Evolutionary conservation across 2,329 filamentous ascomycete genomes (phyloP).

Genomic region (Helotiales sp.): DNA sequence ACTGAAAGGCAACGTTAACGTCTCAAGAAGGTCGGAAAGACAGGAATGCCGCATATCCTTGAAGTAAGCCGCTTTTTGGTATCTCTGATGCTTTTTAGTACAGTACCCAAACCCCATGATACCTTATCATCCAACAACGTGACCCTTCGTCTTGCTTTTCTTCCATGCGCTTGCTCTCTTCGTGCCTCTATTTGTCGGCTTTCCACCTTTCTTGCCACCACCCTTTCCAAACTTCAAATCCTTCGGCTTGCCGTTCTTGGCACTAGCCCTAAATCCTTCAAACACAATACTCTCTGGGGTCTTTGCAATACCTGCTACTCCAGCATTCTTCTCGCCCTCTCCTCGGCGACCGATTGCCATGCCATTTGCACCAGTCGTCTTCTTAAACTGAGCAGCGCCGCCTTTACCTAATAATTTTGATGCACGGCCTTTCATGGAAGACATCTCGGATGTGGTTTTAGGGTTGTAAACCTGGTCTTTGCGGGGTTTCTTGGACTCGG

Average conservation of each 20-base stretch:
- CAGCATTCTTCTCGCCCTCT: conserved; percentile 24
- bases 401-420: conserved; percentile 72
- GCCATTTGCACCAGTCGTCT: conserved; percentile 31
- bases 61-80: no score
- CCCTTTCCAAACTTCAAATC: conserved; percentile 61
- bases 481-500: conserved; percentile 40
- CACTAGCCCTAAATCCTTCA: conserved; percentile 74
- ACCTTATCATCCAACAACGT: neutral
- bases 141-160: conserved; percentile 37
- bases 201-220: conserved; percentile 49
- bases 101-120: no score
- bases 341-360: conserved; percentile 24
- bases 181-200: conserved; percentile 38
- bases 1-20: no score
- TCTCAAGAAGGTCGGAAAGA: no score
- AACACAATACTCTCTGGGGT: conserved; percentile 74
- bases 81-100: no score
- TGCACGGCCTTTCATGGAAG: conserved; percentile 72
- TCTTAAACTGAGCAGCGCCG: conserved; percentile 48
- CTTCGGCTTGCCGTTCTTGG: conserved; percentile 63
- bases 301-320: conserved; percentile 44
- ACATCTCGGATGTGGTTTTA: conserved; percentile 69
- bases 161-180: conserved; percentile 38
- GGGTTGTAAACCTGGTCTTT: conserved; percentile 55
- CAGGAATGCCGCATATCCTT: no score